Percentiles rank a stretch among this genome's conserved stretches.
Conservation (phyloP, 768 basidiomycete genomes). For the Trametes cinnabarina region DNA sequence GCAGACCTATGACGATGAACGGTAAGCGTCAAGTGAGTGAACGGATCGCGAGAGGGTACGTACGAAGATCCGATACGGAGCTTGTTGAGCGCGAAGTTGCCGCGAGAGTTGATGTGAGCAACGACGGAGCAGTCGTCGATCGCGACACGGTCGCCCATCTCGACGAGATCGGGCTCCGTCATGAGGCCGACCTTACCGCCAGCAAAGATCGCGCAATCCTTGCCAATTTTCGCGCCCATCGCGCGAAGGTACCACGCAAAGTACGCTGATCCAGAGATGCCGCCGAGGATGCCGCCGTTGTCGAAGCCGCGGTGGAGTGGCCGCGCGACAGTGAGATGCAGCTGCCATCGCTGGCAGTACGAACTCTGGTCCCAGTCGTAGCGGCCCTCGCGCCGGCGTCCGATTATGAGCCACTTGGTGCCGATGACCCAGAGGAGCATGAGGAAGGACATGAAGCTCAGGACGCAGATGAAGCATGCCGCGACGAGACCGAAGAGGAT, state of each 20-base stretch:
- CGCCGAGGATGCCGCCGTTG: constrained; percentile 40
- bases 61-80: constrained; percentile 39
- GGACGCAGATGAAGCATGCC: constrained; percentile 36
- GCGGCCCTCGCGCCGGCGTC: constrained; percentile 37
- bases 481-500: constrained; percentile 42
- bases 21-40: background rate
- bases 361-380: constrained; percentile 48
- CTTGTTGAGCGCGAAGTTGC: constrained; percentile 43
- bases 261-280: constrained; percentile 41
- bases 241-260: constrained; percentile 46
- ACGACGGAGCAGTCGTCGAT: constrained; percentile 48
- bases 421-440: constrained; percentile 41
- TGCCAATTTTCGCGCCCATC: constrained; percentile 44
- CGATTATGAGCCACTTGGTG: constrained; percentile 45
- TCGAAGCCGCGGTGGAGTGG: constrained; percentile 43
- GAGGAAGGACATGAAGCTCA: constrained; percentile 39
- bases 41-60: constrained; percentile 21
- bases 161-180: constrained; percentile 48
- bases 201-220: constrained; percentile 40
- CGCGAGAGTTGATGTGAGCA: constrained; percentile 47
- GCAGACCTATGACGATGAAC: constrained; percentile 32
- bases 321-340: constrained; percentile 40
- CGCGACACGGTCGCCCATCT: constrained; percentile 45
- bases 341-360: constrained; percentile 51
- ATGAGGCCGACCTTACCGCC: constrained; percentile 43